These are phyloP conservation scores for Ceratobasidium sp. DNA, from an alignment of 1,284 basidiomycete genomes.

Conservation along the genomic window DNA sequence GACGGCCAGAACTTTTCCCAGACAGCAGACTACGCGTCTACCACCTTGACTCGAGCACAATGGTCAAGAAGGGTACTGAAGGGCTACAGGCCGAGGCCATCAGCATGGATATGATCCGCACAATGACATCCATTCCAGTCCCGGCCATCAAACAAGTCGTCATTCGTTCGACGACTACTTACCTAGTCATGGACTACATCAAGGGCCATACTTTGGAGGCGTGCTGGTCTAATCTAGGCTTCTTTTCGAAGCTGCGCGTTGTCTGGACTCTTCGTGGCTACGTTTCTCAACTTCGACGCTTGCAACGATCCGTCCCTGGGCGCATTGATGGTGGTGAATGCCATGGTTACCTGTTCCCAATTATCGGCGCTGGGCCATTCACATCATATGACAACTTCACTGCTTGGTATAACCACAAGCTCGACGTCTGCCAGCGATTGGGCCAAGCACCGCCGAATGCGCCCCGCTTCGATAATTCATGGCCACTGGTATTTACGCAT, in stretches of 20 bases:
- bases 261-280: constrained; percentile 5
- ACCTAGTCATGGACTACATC: constrained; percentile 2
- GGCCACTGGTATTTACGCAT: constrained; percentile 3
- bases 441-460: neutral
- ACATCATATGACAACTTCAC: neutral
- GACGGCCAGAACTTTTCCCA: neutral
- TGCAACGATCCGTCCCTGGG: neutral
- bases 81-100: neutral
- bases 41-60: neutral
- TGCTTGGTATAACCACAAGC: neutral
- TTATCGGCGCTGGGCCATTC: neutral
- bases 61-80: neutral
- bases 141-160: neutral
- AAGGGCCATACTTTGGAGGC: neutral
- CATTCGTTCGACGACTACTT: neutral
- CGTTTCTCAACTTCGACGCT: neutral
- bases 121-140: neutral
- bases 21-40: neutral
- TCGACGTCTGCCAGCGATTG: neutral
- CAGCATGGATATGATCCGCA: constrained; percentile 4
- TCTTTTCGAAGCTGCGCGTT: neutral
- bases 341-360: neutral
- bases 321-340: neutral
- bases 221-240: neutral
- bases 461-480: neutral